Conservation (phyloP, 768 basidiomycete genomes). For the Boletus subparvulus region DNA sequence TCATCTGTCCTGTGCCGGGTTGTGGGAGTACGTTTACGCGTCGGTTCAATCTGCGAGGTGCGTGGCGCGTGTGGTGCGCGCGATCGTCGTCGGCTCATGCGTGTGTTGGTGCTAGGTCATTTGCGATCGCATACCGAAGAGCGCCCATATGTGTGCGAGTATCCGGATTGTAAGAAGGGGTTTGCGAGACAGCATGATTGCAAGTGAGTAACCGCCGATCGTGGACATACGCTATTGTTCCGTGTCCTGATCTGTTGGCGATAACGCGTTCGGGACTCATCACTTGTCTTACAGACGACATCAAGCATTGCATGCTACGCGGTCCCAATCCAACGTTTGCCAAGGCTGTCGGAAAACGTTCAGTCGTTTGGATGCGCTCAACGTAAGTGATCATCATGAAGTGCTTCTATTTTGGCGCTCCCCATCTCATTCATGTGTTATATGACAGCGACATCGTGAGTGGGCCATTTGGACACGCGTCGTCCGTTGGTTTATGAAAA, state of each 20-base stretch:
- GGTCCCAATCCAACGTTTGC: constrained; percentile 82
- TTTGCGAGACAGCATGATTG: constrained; percentile 96
- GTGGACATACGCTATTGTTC: neutral
- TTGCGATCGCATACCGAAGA: constrained; percentile 94
- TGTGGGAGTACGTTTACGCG: constrained; percentile 98
- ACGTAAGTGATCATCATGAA: constrained; percentile 60
- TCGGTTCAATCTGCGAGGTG: constrained; percentile 84
- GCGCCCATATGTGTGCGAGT: constrained; percentile 89
- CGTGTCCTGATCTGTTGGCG: neutral
- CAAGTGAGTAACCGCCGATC: constrained; percentile 62
- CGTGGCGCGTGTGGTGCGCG: constrained; percentile 9
- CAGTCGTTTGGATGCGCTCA: constrained; percentile 89
- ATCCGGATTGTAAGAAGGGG: constrained; percentile 92
- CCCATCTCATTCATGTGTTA: constrained; percentile 26
- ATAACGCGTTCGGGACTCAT: constrained; percentile 5
- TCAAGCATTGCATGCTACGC: constrained; percentile 83
- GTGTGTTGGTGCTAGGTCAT: constrained; percentile 57
- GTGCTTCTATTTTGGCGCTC: constrained; percentile 26
- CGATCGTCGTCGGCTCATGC: constrained; percentile 8
- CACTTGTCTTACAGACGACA: constrained; percentile 59
- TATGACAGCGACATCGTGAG: constrained; percentile 73
- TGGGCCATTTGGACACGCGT: constrained; percentile 26
- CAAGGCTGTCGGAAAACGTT: constrained; percentile 94
- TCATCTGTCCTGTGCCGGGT: constrained; percentile 90
- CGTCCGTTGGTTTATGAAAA: constrained; percentile 24